Base-by-base conservation (phyloP, 2,329 filamentous ascomycete species). In the Huntiella savannae region DNA sequence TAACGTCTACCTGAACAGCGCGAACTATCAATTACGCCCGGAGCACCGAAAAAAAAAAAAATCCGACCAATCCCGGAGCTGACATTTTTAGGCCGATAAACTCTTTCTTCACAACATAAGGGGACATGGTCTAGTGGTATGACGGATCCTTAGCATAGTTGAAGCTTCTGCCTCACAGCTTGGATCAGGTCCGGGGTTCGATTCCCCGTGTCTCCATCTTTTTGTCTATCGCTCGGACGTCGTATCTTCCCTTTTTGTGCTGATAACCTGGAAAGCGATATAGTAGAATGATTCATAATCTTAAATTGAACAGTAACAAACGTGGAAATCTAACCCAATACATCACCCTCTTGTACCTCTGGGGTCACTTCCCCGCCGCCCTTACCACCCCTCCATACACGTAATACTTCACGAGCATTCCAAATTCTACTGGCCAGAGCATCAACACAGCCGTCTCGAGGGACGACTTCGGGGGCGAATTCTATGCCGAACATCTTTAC, bases 401-500 rank as follows among this genome's bases (percentile, higher is more conserved):
- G 85, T 63, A 96, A 62, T 53, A 94, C 91, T 63, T 87, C 84
- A 68, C 95, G 95, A 33, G 91, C 91, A 59, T 93, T 93, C 60
- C 82, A 91, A 52, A 98, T 83, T 56, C 91, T 74, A 87, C 88
- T 95, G 4, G 87, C 86, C 52, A 98, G 66, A 58, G 93, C 94
- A 57, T 73, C 76, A 50, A 96, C 82, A 54, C 79, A 92, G 4
- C 91, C 85, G 63, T 98, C 91, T 0, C 87, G 86, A 45, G 82
- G 77, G 32, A 98, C 91, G 1, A 96, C 88, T 39, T 85, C 84
- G 0, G 87, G 80, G 1, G 91, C 84, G 58, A 98, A 87, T 60
- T 98, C 91, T 50, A 98, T 82, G 44, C 87, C 91, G 59, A 98
- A 92, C 86, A 95, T 95, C 59, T 93, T 82, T 52, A 83, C 81